Evolutionary conservation across 306 rosid genomes (phyloP).

Genomic region (Ormosia semicastrata): DNA sequence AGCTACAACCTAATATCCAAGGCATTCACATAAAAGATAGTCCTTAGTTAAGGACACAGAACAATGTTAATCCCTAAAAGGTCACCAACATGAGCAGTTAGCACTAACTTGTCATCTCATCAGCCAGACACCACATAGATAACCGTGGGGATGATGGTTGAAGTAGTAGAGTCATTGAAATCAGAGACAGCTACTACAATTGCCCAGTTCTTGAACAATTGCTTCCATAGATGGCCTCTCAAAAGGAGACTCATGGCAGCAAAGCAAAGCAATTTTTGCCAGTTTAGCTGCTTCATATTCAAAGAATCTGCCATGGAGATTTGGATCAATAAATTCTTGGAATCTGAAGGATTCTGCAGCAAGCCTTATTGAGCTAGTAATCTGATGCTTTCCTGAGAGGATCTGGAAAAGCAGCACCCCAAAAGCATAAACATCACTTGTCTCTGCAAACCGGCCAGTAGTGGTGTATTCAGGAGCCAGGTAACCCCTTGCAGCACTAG

Average conservation of each 20-base stretch:
- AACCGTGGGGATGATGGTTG: neutral
- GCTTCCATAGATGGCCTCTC: constrained; percentile 88
- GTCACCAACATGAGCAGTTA: constrained; percentile 42
- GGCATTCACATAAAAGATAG: constrained; percentile 37
- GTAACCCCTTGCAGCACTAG: constrained; percentile 86
- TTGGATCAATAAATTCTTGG: constrained; percentile 62
- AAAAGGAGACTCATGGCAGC: constrained; percentile 71
- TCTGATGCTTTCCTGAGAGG: constrained; percentile 64
- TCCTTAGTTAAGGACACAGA: constrained; percentile 34
- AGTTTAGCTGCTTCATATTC: constrained; percentile 83
- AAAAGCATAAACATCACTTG: constrained; percentile 84
- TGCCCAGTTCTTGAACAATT: constrained; percentile 67
- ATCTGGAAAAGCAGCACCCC: constrained; percentile 82
- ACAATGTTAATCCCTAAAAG: constrained; percentile 10
- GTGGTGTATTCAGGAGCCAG: constrained; percentile 87
- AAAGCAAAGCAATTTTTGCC: constrained; percentile 67
- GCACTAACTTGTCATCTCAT: constrained; percentile 10
- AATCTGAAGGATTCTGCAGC: constrained; percentile 50
- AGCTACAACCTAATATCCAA: constrained; percentile 12
- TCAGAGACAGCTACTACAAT: constrained; percentile 68
- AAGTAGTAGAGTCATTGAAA: neutral
- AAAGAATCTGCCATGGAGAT: constrained; percentile 67
- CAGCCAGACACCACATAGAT: neutral
- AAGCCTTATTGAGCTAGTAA: constrained; percentile 49
- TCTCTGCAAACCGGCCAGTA: constrained; percentile 72